These are phyloP conservation scores for Penicillium aurantiogriseum DNA, from an alignment of 2,329 filamentous ascomycete genomes.

Conservation along the genomic window DNA sequence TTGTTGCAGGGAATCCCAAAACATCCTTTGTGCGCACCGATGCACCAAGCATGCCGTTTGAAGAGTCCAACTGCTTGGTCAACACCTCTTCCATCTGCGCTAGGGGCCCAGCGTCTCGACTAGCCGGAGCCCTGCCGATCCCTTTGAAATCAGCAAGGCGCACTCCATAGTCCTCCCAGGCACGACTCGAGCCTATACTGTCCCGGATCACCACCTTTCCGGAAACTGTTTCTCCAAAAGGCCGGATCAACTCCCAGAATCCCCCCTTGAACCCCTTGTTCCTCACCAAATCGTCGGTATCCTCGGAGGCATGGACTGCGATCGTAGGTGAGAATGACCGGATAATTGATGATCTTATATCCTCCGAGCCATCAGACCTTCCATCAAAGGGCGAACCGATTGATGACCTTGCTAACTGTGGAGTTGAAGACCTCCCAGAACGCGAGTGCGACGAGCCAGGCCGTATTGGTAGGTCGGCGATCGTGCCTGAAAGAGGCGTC, in stretches of 20 bases:
- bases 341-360: slow-evolving; percentile 66
- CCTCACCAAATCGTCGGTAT: slow-evolving; percentile 75
- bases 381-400: slow-evolving; percentile 52
- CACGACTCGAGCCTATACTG: slow-evolving; percentile 77
- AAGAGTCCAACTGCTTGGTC: slow-evolving; percentile 72
- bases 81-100: slow-evolving; percentile 76
- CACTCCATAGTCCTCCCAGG: slow-evolving; percentile 86
- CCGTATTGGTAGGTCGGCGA: slow-evolving; percentile 66
- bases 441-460: slow-evolving; percentile 66
- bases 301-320: slow-evolving; percentile 78
- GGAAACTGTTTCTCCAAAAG: slow-evolving; percentile 83
- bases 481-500: slow-evolving; percentile 57
- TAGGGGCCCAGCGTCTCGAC: slow-evolving; percentile 39
- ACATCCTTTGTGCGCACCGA: slow-evolving; percentile 33
- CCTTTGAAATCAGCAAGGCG: slow-evolving; percentile 71
- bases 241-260: slow-evolving; percentile 79
- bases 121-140: slow-evolving; percentile 37
- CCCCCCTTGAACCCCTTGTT: slow-evolving; percentile 83
- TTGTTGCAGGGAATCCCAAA: slow-evolving; percentile 49
- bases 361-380: slow-evolving; percentile 53
- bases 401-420: slow-evolving; percentile 48
- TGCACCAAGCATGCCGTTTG: slow-evolving; percentile 56
- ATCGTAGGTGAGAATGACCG: slow-evolving; percentile 87
- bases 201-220: slow-evolving; percentile 90
- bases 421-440: slow-evolving; percentile 56